A percentile compares a stretch with the other conserved stretches of the same genome.
Conservation (phyloP, 2,329 filamentous ascomycete species). For the Sphaerostilbella broomeana region DNA sequence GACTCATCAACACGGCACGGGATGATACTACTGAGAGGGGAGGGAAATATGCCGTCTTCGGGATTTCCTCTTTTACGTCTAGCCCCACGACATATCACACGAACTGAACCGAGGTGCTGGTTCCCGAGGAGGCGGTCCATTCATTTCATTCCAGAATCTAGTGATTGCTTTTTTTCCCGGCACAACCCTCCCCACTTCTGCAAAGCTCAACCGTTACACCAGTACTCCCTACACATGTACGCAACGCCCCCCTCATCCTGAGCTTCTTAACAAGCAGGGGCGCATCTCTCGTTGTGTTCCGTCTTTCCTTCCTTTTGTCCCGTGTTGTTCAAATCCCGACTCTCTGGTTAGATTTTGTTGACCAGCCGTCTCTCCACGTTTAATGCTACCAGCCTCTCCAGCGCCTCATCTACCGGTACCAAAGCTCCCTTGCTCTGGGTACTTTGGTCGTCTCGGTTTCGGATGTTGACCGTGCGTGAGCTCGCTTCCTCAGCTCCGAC, state of each 20-base stretch:
- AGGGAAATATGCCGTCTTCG: too few relatives aligned
- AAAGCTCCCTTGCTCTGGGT: slow-evolving; percentile 56
- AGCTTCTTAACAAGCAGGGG: neutral
- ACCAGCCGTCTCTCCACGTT: slow-evolving; percentile 39
- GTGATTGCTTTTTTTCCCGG: neutral
- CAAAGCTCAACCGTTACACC: slow-evolving; percentile 1
- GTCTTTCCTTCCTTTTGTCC: neutral
- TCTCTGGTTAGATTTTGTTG: slow-evolving; percentile 32
- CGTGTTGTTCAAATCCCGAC: neutral
- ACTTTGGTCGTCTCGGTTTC: slow-evolving; percentile 56
- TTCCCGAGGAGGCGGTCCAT: neutral
- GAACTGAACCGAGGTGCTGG: too few relatives aligned
- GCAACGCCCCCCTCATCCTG: neutral
- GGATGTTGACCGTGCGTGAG: slow-evolving; percentile 55
- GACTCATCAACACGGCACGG: too few relatives aligned
- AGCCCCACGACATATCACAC: neutral
- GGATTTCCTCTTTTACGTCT: neutral
- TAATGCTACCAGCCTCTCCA: slow-evolving; percentile 48
- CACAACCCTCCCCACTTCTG: neutral
- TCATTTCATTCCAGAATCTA: neutral
- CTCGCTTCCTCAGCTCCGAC: slow-evolving; percentile 57
- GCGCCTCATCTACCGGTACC: slow-evolving; percentile 48
- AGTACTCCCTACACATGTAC: neutral
- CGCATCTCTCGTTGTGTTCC: slow-evolving; percentile 1
- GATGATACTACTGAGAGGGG: too few relatives aligned